Conservation (phyloP, 768 basidiomycete genomes). For the Boletus tylopilopsis region DNA sequence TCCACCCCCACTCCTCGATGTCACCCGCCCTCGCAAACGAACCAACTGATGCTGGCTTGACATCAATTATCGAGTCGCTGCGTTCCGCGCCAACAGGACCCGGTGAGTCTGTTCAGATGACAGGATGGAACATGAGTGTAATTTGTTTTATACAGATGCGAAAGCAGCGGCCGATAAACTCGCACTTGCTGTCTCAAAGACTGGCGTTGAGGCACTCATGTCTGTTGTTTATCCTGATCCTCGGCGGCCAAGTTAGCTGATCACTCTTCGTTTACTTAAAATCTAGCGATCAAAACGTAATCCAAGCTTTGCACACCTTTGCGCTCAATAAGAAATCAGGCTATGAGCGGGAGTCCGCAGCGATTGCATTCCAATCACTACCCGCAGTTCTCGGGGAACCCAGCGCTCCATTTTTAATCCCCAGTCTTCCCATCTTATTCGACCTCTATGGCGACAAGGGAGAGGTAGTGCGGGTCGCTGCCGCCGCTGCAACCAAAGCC, state of each 20-base stretch:
- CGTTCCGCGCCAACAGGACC: constrained; percentile 59
- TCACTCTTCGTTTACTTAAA: background rate
- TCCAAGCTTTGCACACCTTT: constrained; percentile 62
- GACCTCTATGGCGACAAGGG: constrained; percentile 93
- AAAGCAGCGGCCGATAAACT: constrained; percentile 81
- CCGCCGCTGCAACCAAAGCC: constrained; percentile 75
- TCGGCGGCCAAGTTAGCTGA: constrained; percentile 14
- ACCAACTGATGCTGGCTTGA: constrained; percentile 40
- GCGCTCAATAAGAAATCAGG: constrained; percentile 85
- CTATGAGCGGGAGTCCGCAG: constrained; percentile 84
- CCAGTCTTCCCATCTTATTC: constrained; percentile 72
- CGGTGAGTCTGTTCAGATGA: constrained; percentile 34
- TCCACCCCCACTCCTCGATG: constrained; percentile 32
- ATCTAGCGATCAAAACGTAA: constrained; percentile 56
- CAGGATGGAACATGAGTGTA: background rate
- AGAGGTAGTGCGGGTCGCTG: constrained; percentile 81
- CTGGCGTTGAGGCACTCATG: constrained; percentile 60
- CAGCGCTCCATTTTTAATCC: constrained; percentile 68
- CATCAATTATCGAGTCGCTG: constrained; percentile 43
- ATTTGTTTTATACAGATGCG: constrained; percentile 51
- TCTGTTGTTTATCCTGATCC: constrained; percentile 30
- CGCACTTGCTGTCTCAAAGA: constrained; percentile 65
- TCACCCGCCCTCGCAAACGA: constrained; percentile 53
- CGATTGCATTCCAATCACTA: constrained; percentile 75
- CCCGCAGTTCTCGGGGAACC: constrained; percentile 66